A percentile compares a stretch with the other conserved stretches of the same genome.
phyloP scores from a whole-genome alignment of 495 filamentous ascomycete species.

The Aspergillus homomorphus region DNA sequence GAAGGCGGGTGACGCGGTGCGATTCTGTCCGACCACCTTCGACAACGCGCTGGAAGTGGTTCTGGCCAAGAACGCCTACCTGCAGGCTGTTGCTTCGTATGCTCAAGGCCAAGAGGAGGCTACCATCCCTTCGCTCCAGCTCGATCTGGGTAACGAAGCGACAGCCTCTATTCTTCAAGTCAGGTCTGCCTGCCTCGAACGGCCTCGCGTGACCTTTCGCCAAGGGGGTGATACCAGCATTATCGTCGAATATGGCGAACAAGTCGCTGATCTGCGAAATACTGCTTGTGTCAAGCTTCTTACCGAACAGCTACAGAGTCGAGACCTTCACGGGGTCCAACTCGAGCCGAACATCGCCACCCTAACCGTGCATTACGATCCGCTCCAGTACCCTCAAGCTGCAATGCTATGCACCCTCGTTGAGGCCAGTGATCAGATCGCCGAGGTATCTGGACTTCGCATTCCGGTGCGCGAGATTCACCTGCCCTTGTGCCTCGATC shows the following conservation, averaged over 20 bases:
- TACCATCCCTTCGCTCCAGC: no score
- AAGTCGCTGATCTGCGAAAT: slow-evolving; percentile 45
- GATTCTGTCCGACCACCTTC: slow-evolving; percentile 43
- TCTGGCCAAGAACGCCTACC: no score
- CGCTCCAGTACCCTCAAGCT: slow-evolving; percentile 32
- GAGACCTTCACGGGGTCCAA: no score
- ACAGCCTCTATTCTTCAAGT: no score
- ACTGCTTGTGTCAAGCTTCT: no score
- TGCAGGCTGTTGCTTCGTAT: no score
- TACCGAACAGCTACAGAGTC: no score
- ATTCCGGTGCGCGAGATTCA: slow-evolving; percentile 50
- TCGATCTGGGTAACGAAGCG: no score
- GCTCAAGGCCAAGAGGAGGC: no score
- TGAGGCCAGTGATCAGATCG: slow-evolving; percentile 28
- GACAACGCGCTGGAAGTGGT: slow-evolving; percentile 44
- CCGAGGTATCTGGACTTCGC: slow-evolving; percentile 30
- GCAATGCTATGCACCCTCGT: slow-evolving; percentile 31
- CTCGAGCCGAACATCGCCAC: slow-evolving; percentile 23
- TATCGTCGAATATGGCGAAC: slow-evolving; percentile 52
- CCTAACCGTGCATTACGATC: slow-evolving; percentile 49
- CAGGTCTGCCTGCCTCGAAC: no score
- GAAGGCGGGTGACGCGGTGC: slow-evolving; percentile 54
- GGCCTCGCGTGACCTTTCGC: slow-evolving; percentile 40
- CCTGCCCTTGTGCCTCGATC: slow-evolving; percentile 55
- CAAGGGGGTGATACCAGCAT: slow-evolving; percentile 49